Conservation (phyloP, 306 rosid genomes). For the Arachis hypogaea region DNA sequence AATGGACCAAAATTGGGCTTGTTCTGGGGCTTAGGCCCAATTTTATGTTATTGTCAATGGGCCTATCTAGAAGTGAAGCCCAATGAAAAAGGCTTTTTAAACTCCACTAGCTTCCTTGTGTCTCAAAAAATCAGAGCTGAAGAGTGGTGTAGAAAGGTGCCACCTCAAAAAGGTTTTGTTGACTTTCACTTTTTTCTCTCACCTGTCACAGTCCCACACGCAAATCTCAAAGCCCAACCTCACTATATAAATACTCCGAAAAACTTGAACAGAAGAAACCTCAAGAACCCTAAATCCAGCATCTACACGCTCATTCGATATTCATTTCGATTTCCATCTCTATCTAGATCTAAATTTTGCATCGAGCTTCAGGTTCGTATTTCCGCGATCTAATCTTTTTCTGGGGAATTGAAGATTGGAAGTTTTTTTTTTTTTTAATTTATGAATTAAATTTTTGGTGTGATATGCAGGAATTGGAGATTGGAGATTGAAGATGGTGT, state of each 20-base stretch:
- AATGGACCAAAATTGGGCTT: not conserved
- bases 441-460: not conserved
- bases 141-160: not conserved
- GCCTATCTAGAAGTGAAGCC: not conserved
- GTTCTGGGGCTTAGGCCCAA: not conserved
- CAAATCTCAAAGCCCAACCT: not conserved
- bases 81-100: not conserved
- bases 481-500: constrained; percentile 64
- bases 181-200: not conserved
- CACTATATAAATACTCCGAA: constrained; percentile 12
- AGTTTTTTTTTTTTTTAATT: no score
- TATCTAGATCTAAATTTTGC: not conserved
- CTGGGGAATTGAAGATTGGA: not conserved
- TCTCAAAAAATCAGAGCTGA: not conserved
- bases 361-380: not conserved
- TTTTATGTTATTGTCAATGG: no score
- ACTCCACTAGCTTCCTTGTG: not conserved
- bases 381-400: not conserved
- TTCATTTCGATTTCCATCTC: not conserved
- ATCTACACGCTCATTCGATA: no score
- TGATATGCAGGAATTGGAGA: not conserved
- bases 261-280: constrained; percentile 1
- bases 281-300: constrained; percentile 24
- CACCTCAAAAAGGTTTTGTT: not conserved
- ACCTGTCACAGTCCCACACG: not conserved